Conservation (phyloP, 306 rosid genomes). For the Coriaria nepalensis region DNA sequence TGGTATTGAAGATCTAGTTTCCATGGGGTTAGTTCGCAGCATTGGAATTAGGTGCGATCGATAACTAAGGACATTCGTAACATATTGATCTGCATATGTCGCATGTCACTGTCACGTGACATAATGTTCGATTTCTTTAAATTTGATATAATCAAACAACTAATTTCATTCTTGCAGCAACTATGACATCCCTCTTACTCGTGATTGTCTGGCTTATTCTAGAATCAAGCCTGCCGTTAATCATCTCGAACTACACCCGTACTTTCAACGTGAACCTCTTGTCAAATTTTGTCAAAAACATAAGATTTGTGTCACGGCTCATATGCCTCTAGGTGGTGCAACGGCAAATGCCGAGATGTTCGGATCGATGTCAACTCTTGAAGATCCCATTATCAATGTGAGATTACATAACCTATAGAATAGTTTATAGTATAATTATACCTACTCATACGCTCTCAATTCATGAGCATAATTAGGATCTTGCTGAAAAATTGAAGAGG, state of each 20-base stretch:
- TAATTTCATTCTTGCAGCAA: conserved; percentile 87
- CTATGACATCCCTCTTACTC: conserved; percentile 69
- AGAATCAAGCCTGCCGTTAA: conserved; percentile 91
- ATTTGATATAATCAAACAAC: conserved; percentile 25
- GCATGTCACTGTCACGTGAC: background rate
- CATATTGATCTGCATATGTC: background rate
- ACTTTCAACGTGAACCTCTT: conserved; percentile 79
- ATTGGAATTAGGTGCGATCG: conserved; percentile 65
- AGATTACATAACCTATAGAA: too few relatives aligned
- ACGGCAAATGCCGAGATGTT: conserved; percentile 65
- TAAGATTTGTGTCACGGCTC: conserved; percentile 75
- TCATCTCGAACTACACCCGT: conserved; percentile 90
- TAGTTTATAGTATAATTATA: too few relatives aligned
- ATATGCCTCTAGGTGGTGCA: conserved; percentile 88
- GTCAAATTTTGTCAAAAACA: conserved; percentile 82
- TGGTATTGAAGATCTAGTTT: conserved; percentile 81
- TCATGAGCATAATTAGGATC: conserved; percentile 23
- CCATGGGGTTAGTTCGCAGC: conserved; percentile 77
- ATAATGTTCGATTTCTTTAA: too few relatives aligned
- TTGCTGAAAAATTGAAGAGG: conserved; percentile 59
- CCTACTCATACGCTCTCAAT: conserved; percentile 9
- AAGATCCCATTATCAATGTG: conserved; percentile 62
- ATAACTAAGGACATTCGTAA: too few relatives aligned
- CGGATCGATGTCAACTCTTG: conserved; percentile 66
- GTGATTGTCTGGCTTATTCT: conserved; percentile 83